phyloP scores from a whole-genome alignment of 306 rosid species.

The Luffa aegyptiaca region DNA sequence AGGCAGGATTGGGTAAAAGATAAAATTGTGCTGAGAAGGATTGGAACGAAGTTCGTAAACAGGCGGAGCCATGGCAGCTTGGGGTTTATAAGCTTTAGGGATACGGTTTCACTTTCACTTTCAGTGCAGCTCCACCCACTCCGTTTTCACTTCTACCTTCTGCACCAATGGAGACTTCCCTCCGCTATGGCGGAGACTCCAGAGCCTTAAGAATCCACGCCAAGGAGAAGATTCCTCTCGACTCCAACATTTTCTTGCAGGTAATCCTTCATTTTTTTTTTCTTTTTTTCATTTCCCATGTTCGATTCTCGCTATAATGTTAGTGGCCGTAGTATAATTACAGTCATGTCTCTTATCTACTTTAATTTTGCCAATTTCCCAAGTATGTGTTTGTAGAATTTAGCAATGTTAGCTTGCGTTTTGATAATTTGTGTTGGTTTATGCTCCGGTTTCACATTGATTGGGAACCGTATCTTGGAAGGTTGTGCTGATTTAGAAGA shows the following conservation, averaged over 20 bases:
- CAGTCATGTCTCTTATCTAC: not conserved
- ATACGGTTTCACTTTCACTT: not conserved
- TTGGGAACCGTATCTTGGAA: not conserved
- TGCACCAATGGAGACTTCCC: conserved; percentile 67
- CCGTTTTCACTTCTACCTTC: not conserved
- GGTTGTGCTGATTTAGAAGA: not conserved
- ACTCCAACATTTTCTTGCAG: conserved; percentile 64
- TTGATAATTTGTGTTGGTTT: not conserved
- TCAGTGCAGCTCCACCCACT: not conserved
- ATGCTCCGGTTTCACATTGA: not conserved
- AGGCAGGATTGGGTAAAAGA: not conserved
- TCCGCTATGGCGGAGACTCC: conserved; percentile 58
- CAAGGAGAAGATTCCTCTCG: conserved; percentile 52
- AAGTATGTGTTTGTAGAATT: not conserved
- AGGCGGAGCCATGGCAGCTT: not conserved
- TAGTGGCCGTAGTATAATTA: not conserved
- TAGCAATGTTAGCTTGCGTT: not conserved
- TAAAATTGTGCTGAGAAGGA: not conserved
- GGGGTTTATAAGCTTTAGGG: not conserved
- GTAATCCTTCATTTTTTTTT: conserved; percentile 9
- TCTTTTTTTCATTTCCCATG: not conserved
- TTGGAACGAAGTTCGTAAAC: not conserved
- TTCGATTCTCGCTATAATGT: not conserved
- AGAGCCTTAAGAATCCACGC: conserved; percentile 61
- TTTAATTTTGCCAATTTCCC: not conserved